phyloP scores from a whole-genome alignment of 1,139 yeast species.

The Debaryomycetaceae sp. region DNA sequence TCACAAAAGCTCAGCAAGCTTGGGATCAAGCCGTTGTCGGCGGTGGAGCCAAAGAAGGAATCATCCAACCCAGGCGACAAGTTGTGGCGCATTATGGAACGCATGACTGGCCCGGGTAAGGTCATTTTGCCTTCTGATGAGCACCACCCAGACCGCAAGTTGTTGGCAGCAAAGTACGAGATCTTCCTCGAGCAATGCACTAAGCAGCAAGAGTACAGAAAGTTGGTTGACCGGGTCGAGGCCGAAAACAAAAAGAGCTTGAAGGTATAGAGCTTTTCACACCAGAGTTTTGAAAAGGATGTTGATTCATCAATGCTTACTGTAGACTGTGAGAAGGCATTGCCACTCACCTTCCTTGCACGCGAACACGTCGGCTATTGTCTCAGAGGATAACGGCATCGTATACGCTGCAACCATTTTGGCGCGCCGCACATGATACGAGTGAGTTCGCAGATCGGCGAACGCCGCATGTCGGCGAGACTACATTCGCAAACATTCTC shows the following conservation, averaged over 20 bases:
- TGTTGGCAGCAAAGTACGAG: conserved; percentile 73
- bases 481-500: too few relatives aligned
- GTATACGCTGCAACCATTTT: too few relatives aligned
- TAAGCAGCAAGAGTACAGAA: conserved; percentile 73
- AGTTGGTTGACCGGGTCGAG: conserved; percentile 60
- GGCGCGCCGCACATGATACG: too few relatives aligned
- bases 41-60: conserved; percentile 16
- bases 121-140: conserved; percentile 64
- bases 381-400: too few relatives aligned
- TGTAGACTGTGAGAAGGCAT: too few relatives aligned
- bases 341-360: too few relatives aligned
- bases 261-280: conserved; percentile 8
- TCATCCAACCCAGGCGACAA: conserved; percentile 42
- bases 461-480: too few relatives aligned
- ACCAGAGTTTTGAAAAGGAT: too few relatives aligned
- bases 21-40: conserved; percentile 36
- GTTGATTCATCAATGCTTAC: too few relatives aligned
- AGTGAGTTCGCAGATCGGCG: too few relatives aligned
- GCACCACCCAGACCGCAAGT: conserved; percentile 59
- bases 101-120: conserved; percentile 78
- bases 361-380: too few relatives aligned
- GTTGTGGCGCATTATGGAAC: conserved; percentile 84
- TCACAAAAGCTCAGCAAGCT: conserved; percentile 34
- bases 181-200: conserved; percentile 84
- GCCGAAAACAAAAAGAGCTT: conserved; percentile 19